Percentiles rank a stretch among this genome's conserved stretches.
Conservation (phyloP, 2,329 filamentous ascomycete species). For the Sphaerulina vaccinii region DNA sequence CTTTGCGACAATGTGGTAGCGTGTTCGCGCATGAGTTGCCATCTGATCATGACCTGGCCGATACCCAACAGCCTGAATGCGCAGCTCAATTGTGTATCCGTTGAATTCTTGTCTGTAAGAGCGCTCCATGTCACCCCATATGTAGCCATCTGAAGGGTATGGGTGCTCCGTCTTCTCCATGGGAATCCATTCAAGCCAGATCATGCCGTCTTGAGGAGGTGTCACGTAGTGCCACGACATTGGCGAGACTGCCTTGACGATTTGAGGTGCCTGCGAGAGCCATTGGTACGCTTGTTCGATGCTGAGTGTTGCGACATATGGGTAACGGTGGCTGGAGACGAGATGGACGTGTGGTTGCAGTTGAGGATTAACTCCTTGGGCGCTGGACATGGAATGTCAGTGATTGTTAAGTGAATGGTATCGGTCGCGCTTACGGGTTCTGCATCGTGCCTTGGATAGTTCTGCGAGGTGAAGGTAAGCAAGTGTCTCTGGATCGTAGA, state of each 20-base stretch:
- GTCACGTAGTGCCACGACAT: constrained; percentile 95
- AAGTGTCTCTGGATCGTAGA: constrained; percentile 10
- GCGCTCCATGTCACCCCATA: constrained; percentile 82
- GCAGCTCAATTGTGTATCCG: constrained; percentile 81
- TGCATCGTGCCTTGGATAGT: constrained; percentile 22
- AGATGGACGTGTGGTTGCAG: constrained; percentile 71
- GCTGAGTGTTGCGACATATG: constrained; percentile 67
- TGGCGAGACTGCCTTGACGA: constrained; percentile 78
- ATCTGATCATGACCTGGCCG: constrained; percentile 69
- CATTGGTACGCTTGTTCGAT: constrained; percentile 78
- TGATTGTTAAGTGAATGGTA: neutral
- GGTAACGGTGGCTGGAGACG: constrained; percentile 79
- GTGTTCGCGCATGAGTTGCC: constrained; percentile 74
- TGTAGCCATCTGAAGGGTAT: constrained; percentile 87
- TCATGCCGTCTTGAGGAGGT: constrained; percentile 73
- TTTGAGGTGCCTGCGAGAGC: constrained; percentile 78
- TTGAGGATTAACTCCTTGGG: constrained; percentile 26
- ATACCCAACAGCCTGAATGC: constrained; percentile 78
- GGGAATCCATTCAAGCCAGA: constrained; percentile 88
- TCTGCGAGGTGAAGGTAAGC: too few relatives aligned
- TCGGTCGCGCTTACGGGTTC: constrained; percentile 19
- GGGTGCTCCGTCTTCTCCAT: constrained; percentile 66
- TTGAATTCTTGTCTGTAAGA: constrained; percentile 71
- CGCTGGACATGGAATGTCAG: constrained; percentile 22
- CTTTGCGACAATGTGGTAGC: constrained; percentile 81